phyloP scores from a whole-genome alignment of 768 basidiomycete genomes.

The Rhizopogon vinicolor region DNA sequence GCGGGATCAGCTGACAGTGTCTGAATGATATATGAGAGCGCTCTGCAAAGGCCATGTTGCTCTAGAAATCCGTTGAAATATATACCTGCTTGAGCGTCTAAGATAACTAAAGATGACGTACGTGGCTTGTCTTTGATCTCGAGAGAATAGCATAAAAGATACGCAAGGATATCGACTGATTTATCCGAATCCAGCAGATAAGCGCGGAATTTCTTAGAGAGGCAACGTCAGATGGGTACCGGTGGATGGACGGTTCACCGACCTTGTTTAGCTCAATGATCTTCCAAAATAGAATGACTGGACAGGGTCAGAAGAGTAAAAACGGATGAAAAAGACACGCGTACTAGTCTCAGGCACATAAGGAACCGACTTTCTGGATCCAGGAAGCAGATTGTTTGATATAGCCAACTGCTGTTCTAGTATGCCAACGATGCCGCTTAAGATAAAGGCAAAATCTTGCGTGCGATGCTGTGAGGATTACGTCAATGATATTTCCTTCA shows the following conservation, averaged over 20 bases:
- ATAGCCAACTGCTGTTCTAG: conserved; percentile 74
- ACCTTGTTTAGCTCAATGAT: conserved; percentile 93
- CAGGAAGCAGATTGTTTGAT: conserved; percentile 73
- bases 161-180: conserved; percentile 70
- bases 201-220: conserved; percentile 82
- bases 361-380: conserved; percentile 78
- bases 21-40: conserved; percentile 89
- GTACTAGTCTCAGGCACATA: conserved; percentile 80
- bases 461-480: conserved; percentile 64
- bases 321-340: conserved; percentile 20
- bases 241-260: conserved; percentile 3
- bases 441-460: conserved; percentile 83
- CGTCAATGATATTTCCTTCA: conserved; percentile 8
- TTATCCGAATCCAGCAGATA: conserved; percentile 79
- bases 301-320: conserved; percentile 5
- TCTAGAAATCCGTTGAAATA: conserved; percentile 41
- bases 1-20: conserved; percentile 80
- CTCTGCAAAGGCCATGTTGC: conserved; percentile 86
- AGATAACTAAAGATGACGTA: conserved; percentile 32
- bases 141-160: conserved; percentile 75
- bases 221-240: background rate
- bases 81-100: background rate
- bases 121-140: conserved; percentile 94
- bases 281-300: conserved; percentile 86
- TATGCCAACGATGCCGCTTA: conserved; percentile 64